Evolutionary conservation across 164 flowering plant genomes (phyloP), one percentile per base, ranked within the genome.

Genomic region (Annona cherimola): DNA sequence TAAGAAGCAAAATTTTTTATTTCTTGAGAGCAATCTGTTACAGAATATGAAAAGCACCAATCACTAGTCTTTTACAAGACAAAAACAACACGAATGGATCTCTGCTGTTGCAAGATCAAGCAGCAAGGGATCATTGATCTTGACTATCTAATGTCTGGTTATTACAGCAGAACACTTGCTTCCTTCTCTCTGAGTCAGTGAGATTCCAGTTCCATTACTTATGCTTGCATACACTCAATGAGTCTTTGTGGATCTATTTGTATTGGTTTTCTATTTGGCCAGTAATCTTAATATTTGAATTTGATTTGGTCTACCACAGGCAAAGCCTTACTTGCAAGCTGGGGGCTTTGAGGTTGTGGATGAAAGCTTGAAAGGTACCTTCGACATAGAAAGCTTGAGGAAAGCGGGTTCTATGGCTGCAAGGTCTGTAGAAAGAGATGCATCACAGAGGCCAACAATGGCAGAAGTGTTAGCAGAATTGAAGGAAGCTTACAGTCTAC

Each of bases 301-400:
- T 61, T 61, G 66, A 46, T 60, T 26, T 8, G 64, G 50, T 61
- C 2, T 0, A 65, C 18, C 80, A 80, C 92, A 92, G 97, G 96
- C 97, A 8, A 92, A 89, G 86, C 97, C 97, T 0, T 87, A 89
- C 80, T 80, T 92, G 79, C 96, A 92, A 75, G 94, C 97, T 40
- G 97, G 94, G 35, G 86, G 85, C 67, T 90, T 89, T 79, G 94
- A 90, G 82, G 83, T 92, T 18, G 91, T 90, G 57, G 97, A 92
- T 76, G 93, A 92, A 12, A 76, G 75, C 66, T 41, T 92, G 57
- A 85, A 78, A 75, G 92, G 90, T 64, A 86, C 60, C 39, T 92
- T 82, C 76, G 92, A 88, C 64, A 73, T 68, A 50, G 89, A 87
- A 69, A 92, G 97, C 84, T 88, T 92, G 94, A 86, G 79, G 77